These are phyloP conservation scores for Geranium brycei DNA, from an alignment of 345 rosid genomes.

Conservation along the genomic window DNA sequence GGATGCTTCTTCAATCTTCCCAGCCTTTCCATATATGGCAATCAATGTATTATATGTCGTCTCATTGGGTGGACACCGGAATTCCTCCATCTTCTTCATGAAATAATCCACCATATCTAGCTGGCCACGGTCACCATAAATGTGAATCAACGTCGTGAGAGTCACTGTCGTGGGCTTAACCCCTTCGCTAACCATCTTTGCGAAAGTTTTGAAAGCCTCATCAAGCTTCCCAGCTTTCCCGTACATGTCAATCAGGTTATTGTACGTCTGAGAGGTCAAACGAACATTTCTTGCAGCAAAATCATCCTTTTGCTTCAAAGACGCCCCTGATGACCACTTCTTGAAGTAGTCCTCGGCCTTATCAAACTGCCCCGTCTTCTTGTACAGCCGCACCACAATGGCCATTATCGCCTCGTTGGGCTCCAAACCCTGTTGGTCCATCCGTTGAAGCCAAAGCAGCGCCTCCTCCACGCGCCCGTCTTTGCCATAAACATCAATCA, in stretches of 20 bases:
- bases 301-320: slow-evolving; percentile 16
- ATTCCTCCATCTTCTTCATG: slow-evolving; percentile 64
- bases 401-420: slow-evolving; percentile 82
- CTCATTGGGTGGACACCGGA: slow-evolving; percentile 56
- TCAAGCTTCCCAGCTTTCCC: slow-evolving; percentile 71
- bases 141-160: slow-evolving; percentile 79
- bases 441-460: slow-evolving; percentile 59
- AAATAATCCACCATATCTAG: slow-evolving; percentile 48
- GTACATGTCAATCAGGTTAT: slow-evolving; percentile 73
- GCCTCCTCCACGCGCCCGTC: slow-evolving; percentile 56
- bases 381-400: slow-evolving; percentile 70
- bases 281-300: slow-evolving; percentile 17
- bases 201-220: slow-evolving; percentile 59
- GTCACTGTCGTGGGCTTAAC: slow-evolving; percentile 71
- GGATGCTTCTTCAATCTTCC: slow-evolving; percentile 63
- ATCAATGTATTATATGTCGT: slow-evolving; percentile 84
- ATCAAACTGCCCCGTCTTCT: slow-evolving; percentile 61
- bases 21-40: slow-evolving; percentile 74
- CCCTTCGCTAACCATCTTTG: slow-evolving; percentile 56
- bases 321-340: slow-evolving; percentile 48
- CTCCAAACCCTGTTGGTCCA: slow-evolving; percentile 59
- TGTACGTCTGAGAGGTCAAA: slow-evolving; percentile 55
- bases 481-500: slow-evolving; percentile 78
- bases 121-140: slow-evolving; percentile 56
- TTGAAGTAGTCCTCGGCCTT: slow-evolving; percentile 70